These are phyloP conservation scores for Scleromitrula shiraiana DNA, from an alignment of 2,329 filamentous ascomycete genomes.

Conservation along the genomic window DNA sequence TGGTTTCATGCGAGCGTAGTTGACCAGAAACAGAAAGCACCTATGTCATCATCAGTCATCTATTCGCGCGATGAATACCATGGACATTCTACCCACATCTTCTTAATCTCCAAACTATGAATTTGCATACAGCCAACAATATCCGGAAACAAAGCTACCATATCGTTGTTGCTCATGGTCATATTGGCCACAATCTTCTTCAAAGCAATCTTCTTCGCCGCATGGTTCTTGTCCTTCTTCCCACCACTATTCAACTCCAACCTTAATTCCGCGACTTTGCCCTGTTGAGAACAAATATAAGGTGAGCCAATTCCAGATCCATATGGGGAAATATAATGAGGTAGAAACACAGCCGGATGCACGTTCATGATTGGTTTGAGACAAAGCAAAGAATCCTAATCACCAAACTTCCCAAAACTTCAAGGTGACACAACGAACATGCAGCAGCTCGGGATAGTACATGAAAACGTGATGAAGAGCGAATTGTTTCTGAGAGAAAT, in stretches of 20 bases:
- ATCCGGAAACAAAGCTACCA: conserved; percentile 94
- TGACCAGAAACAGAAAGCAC: conserved; percentile 96
- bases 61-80: background rate
- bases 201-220: conserved; percentile 90
- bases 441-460: conserved; percentile 6
- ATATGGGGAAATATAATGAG: conserved; percentile 24
- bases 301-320: conserved; percentile 25
- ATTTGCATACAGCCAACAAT: conserved; percentile 95
- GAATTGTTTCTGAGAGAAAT: background rate
- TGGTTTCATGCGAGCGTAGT: conserved; percentile 90
- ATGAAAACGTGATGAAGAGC: conserved; percentile 12
- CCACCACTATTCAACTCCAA: conserved; percentile 87
- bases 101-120: conserved; percentile 94
- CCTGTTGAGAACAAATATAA: conserved; percentile 53
- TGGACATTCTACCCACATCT: conserved; percentile 62
- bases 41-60: conserved; percentile 38
- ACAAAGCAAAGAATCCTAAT: background rate
- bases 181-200: conserved; percentile 99
- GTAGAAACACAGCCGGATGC: conserved; percentile 25
- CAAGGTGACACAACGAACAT: conserved; percentile 5
- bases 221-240: conserved; percentile 97
- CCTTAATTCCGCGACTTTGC: conserved; percentile 96
- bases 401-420: background rate
- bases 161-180: conserved; percentile 99
- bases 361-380: conserved; percentile 1